Evolutionary conservation across 345 rosid genomes (phyloP).

Genomic region (Salix exigua): DNA sequence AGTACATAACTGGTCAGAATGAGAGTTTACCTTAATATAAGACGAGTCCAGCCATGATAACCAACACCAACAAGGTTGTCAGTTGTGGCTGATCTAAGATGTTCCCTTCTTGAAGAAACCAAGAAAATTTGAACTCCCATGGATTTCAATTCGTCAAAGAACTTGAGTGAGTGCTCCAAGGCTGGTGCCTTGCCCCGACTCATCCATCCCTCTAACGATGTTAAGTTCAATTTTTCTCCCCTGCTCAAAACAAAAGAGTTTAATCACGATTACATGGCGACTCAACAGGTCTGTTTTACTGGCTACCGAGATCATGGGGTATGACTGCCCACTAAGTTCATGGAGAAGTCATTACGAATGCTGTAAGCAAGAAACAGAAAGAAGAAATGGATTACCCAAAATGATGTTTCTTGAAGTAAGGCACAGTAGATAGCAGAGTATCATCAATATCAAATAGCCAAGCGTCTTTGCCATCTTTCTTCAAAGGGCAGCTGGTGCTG

Average conservation of each 20-base stretch:
- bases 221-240: neutral
- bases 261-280: neutral
- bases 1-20: too few species aligned
- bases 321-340: too few species aligned
- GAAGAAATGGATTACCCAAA: neutral
- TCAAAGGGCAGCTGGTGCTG: neutral
- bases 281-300: too few species aligned
- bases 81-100: slow-evolving; percentile 2
- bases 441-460: slow-evolving; percentile 4
- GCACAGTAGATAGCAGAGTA: neutral
- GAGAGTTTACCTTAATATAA: neutral
- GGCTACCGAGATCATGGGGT: too few species aligned
- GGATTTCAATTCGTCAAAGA: neutral
- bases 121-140: neutral
- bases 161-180: neutral
- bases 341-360: too few species aligned
- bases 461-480: neutral
- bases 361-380: neutral
- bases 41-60: neutral
- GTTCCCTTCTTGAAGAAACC: slow-evolving; percentile 5
- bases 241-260: neutral
- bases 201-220: neutral
- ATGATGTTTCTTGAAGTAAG: neutral
- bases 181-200: neutral
- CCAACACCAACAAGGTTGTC: slow-evolving; percentile 7